Percentiles rank a stretch among this genome's conserved stretches.
Conservation (phyloP, 1,284 basidiomycete genomes). For the Inonotus hispidus region DNA sequence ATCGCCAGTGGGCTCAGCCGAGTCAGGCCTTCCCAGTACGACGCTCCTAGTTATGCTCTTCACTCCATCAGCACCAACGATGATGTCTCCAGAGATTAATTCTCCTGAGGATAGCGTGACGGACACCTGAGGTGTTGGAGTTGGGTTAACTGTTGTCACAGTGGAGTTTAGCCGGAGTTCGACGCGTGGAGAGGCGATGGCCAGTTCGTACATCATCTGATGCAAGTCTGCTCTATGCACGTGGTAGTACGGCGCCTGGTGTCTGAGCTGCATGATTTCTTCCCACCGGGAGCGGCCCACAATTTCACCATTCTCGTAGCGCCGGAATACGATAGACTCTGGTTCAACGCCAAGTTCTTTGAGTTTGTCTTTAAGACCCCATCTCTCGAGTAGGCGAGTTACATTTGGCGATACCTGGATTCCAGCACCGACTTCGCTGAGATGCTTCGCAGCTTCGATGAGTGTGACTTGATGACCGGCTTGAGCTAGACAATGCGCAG, state of each 20-base stretch:
- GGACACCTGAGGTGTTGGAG: constrained; percentile 25
- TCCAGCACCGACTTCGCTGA: constrained; percentile 44
- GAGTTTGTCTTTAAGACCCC: constrained; percentile 44
- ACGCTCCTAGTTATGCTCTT: constrained; percentile 39
- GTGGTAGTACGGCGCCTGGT: constrained; percentile 49
- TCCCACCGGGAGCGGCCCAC: constrained; percentile 43
- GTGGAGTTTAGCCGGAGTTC: constrained; percentile 35
- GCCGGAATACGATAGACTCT: constrained; percentile 36
- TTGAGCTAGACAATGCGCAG: constrained; percentile 40
- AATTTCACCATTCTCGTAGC: constrained; percentile 40
- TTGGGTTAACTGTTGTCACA: constrained; percentile 38
- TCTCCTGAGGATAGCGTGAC: constrained; percentile 40
- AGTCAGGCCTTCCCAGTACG: constrained; percentile 36
- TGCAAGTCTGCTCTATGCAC: constrained; percentile 52
- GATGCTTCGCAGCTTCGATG: constrained; percentile 29
- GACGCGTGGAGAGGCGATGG: constrained; percentile 34
- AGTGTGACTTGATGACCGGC: constrained; percentile 47
- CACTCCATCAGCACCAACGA: constrained; percentile 53
- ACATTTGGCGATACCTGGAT: constrained; percentile 46
- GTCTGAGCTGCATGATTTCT: constrained; percentile 33
- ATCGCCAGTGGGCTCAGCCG: constrained; percentile 35
- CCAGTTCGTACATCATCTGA: constrained; percentile 37
- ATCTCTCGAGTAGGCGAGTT: constrained; percentile 42
- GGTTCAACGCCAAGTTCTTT: constrained; percentile 39
- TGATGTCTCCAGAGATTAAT: constrained; percentile 38